A percentile compares a stretch with the other conserved stretches of the same genome.
Conservation (phyloP, 2,329 filamentous ascomycete genomes). For the Neofusicoccum cordaticola region DNA sequence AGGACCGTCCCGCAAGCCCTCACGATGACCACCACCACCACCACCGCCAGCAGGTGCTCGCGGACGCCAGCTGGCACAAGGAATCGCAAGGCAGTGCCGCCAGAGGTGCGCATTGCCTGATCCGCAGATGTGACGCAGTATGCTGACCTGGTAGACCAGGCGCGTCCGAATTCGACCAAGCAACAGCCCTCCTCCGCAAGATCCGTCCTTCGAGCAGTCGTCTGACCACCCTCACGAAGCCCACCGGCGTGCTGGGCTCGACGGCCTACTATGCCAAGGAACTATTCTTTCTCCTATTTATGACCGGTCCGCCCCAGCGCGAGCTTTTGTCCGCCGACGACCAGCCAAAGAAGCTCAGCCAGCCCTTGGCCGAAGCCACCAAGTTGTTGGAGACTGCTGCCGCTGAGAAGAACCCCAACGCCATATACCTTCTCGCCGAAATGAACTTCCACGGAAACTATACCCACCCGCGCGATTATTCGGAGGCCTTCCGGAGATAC, state of each 20-base stretch:
- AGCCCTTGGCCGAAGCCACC: slow-evolving; percentile 57
- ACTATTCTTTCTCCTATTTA: slow-evolving; percentile 62
- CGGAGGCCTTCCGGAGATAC: slow-evolving; percentile 77
- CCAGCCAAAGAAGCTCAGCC: slow-evolving; percentile 45
- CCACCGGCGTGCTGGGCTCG: slow-evolving; percentile 57
- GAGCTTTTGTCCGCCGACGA: slow-evolving; percentile 40
- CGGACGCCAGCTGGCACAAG: slow-evolving; percentile 3
- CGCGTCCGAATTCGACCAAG: slow-evolving; percentile 36
- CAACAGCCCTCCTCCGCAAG: slow-evolving; percentile 39
- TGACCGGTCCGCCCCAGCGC: slow-evolving; percentile 57
- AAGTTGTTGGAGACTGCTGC: slow-evolving; percentile 59
- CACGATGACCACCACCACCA: not conserved
- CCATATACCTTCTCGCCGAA: slow-evolving; percentile 83
- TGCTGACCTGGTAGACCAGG: slow-evolving; percentile 21
- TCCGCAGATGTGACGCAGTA: not conserved
- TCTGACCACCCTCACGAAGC: slow-evolving; percentile 46
- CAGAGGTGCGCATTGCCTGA: slow-evolving; percentile 1
- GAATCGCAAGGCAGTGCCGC: not conserved
- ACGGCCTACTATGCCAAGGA: slow-evolving; percentile 61
- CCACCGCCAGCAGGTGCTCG: slow-evolving; percentile 2
- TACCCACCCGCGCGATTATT: slow-evolving; percentile 78
- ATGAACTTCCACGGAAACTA: slow-evolving; percentile 98
- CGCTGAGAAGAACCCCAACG: slow-evolving; percentile 65
- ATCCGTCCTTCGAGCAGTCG: slow-evolving; percentile 40
- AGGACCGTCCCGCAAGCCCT: slow-evolving; percentile 3